These are phyloP conservation scores for Phytophthora brassicae DNA, from an alignment of 352 stramenopile species.

Conservation along the genomic window DNA sequence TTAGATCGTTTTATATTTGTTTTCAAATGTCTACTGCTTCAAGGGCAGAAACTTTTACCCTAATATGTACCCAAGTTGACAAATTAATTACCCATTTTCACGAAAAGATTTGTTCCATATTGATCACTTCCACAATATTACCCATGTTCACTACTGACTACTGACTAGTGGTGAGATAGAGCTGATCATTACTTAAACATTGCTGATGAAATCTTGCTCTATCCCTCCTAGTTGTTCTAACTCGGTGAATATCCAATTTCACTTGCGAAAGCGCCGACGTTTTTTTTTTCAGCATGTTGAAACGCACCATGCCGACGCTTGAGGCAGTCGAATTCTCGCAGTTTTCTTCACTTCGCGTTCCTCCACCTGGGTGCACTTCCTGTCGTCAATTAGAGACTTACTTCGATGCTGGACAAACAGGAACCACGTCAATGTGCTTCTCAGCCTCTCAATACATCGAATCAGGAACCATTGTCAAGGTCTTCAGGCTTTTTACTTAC, in stretches of 20 bases:
- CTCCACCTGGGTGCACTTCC: constrained; percentile 13
- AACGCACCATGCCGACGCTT: constrained; percentile 17
- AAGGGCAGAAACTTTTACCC: no score
- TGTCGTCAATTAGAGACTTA: constrained; percentile 10
- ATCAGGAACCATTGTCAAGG: constrained; percentile 1
- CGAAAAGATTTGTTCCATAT: neutral
- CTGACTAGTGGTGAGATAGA: constrained; percentile 2
- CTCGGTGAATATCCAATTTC: constrained; percentile 8
- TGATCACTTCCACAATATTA: neutral
- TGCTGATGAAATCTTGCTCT: constrained; percentile 20
- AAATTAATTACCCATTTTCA: no score
- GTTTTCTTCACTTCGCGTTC: constrained; percentile 24
- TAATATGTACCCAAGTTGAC: no score
- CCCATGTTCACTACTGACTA: neutral
- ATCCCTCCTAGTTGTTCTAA: constrained; percentile 4
- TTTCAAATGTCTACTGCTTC: no score
- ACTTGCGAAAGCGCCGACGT: neutral
- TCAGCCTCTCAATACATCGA: constrained; percentile 9
- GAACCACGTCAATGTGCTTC: constrained; percentile 18
- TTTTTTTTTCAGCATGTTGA: constrained; percentile 27
- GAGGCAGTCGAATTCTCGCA: constrained; percentile 5
- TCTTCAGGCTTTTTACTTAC: constrained; percentile 33
- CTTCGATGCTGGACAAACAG: constrained; percentile 33
- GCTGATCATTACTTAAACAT: constrained; percentile 5
- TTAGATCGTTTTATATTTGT: no score